Evolutionary conservation across 495 filamentous ascomycete genomes (phyloP).

Genomic region (Lichina pygmaea): DNA sequence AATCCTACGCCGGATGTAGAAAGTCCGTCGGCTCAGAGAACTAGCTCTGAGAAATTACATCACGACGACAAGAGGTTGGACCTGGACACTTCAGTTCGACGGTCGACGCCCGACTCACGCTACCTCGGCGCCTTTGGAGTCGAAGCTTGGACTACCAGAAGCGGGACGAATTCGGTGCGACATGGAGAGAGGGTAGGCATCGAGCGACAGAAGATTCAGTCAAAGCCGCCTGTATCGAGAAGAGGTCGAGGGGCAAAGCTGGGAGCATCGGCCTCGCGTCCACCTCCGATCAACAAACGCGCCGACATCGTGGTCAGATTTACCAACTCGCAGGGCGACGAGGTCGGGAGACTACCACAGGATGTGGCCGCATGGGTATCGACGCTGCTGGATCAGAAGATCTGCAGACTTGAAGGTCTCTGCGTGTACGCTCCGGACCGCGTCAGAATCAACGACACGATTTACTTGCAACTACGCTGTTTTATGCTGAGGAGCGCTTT

Average conservation of each 20-base stretch:
- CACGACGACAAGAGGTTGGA: too few relatives aligned
- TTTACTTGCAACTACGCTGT: conserved; percentile 66
- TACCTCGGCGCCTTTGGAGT: conserved; percentile 87
- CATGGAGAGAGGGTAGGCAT: conserved; percentile 62
- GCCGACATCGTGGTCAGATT: conserved; percentile 85
- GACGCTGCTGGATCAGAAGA: conserved; percentile 68
- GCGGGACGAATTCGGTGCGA: conserved; percentile 41
- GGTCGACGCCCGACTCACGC: conserved; percentile 28
- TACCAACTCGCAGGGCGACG: conserved; percentile 49
- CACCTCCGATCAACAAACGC: conserved; percentile 19
- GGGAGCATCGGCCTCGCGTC: conserved; percentile 8
- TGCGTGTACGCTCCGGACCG: conserved; percentile 79
- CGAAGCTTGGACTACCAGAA: conserved; percentile 76
- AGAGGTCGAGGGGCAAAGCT: conserved; percentile 20
- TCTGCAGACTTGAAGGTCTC: conserved; percentile 64
- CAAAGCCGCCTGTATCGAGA: conserved; percentile 21
- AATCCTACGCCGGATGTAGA: background rate
- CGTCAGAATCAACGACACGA: conserved; percentile 70
- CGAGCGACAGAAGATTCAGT: conserved; percentile 54
- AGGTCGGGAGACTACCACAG: conserved; percentile 70
- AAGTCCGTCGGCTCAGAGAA: background rate
- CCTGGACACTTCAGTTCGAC: background rate
- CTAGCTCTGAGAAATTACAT: too few relatives aligned
- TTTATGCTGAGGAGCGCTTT: conserved; percentile 54
- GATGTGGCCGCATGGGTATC: conserved; percentile 90